A percentile compares a stretch with the other conserved stretches of the same genome.
These are phyloP conservation scores for Cryptococcus hybrid DNA, from an alignment of 1,284 basidiomycete genomes.

Conservation along the genomic window DNA sequence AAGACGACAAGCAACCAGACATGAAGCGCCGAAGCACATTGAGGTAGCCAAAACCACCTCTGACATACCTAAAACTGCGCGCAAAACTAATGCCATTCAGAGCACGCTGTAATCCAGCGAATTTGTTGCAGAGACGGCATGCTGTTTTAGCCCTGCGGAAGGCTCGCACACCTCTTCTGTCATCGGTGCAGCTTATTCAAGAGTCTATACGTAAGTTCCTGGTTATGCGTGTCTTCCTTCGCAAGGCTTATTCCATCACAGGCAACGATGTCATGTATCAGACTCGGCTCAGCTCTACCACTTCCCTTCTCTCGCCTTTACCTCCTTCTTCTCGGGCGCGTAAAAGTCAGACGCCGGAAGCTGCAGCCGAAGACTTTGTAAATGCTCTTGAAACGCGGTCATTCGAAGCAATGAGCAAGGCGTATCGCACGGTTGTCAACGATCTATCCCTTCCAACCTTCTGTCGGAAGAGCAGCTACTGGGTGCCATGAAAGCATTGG, in stretches of 20 bases:
- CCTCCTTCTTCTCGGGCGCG: conserved; percentile 7
- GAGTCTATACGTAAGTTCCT: background rate
- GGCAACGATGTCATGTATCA: background rate
- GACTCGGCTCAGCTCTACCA: conserved; percentile 6
- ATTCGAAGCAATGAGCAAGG: background rate
- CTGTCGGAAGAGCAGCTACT: conserved; percentile 2
- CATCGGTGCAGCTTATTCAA: background rate
- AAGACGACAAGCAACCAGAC: no score
- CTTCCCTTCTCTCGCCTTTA: conserved; percentile 12
- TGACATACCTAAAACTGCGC: no score
- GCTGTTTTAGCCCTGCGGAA: conserved; percentile 4
- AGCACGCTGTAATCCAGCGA: conserved; percentile 23
- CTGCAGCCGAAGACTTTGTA: conserved; percentile 1
- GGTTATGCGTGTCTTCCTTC: background rate
- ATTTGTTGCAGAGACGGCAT: conserved; percentile 11
- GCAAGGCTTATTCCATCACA: no score
- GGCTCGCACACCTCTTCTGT: background rate
- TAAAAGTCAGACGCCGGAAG: background rate
- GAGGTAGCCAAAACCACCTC: no score
- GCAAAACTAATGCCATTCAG: conserved; percentile 21
- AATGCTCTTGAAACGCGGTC: conserved; percentile 1
- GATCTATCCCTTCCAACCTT: background rate
- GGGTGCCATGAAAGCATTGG: conserved; percentile 1
- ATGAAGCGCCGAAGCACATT: no score
- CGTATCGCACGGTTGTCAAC: conserved; percentile 9